phyloP scores from a whole-genome alignment of 169 alveolate genomes.

The Plasmodium inui region DNA sequence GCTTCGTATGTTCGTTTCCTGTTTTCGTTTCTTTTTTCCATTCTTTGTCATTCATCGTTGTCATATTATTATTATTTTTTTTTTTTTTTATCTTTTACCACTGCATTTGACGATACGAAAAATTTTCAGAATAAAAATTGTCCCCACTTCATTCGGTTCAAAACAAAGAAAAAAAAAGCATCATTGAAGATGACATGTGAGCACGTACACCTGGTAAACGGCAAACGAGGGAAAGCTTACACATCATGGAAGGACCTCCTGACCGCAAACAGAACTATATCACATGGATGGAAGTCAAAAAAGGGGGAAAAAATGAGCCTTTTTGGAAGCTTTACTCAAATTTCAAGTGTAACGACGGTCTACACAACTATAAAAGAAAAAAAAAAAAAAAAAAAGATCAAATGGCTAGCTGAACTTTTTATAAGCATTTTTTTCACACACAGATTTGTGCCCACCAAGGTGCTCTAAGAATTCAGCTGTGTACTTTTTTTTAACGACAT shows the following conservation, averaged over 20 bases:
- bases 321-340: neutral
- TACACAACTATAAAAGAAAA: neutral
- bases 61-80: neutral
- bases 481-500: too few relatives aligned
- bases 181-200: neutral
- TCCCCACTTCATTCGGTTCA: neutral
- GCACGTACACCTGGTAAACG: neutral
- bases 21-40: neutral
- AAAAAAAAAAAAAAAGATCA: conserved; percentile 4
- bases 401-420: conserved; percentile 1
- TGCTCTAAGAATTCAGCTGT: neutral
- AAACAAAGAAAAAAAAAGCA: neutral
- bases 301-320: neutral
- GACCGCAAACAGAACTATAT: neutral
- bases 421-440: neutral
- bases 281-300: neutral
- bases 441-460: neutral
- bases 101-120: neutral
- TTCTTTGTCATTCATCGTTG: neutral
- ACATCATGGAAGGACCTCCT: neutral
- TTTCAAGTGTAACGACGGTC: conserved; percentile 1
- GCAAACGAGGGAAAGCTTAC: neutral
- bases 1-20: neutral
- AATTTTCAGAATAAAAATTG: neutral
- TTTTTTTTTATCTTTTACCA: neutral